Base-by-base conservation (phyloP, 169 alveolate genomes). In the Besnoitia besnoiti region DNA sequence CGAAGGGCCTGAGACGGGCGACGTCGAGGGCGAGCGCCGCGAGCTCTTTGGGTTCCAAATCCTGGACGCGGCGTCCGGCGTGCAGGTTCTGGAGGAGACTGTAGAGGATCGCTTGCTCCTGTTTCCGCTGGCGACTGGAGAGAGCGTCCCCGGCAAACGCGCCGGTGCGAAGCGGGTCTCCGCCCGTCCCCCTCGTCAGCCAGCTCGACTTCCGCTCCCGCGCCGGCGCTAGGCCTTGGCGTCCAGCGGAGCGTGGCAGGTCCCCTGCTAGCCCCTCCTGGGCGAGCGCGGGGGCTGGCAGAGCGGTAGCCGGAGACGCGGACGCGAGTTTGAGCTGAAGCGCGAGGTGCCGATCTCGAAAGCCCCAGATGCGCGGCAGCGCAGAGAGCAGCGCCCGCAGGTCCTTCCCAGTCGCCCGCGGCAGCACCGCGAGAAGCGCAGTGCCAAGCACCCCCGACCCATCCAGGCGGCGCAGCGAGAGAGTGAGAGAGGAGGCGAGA, bases 11-110 rank as follows among this genome's bases (percentile, higher is more conserved):
- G 16, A 73, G 82, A 19, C 82, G 39, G 46, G 21, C 82, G 46
- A 73, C 46, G 46, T 73, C 82, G 47, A 73, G 46, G 46, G 82
- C 82, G 30, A 73, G 46, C 44, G 39, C 82, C 27, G 82, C 82
- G 47, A 73, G 46, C 46, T 73, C 82, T 73, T 37, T 73, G 47
- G 82, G 82, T 0, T 73, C 82, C 30, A 73, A 37, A 2, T 73
- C 82, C 46, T 30, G 82, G 46, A 73, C n/a, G 24, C n/a, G 47
- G 24, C 82, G 82, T n/a, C 67, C 67, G 3, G 27, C 67, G 27
- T 55, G 67, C 33, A 55, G 67, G 5, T n/a, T 5, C 3, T 55
- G 67, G 14, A 73, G 82, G 47, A 73, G 47, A n/a, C 46, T 37
- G 82, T 73, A 19, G 30, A 73, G 47, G 24, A 73, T 19, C 44